phyloP scores from a whole-genome alignment of 2,329 filamentous ascomycete species.

The Dothidotthia symphoricarpi region DNA sequence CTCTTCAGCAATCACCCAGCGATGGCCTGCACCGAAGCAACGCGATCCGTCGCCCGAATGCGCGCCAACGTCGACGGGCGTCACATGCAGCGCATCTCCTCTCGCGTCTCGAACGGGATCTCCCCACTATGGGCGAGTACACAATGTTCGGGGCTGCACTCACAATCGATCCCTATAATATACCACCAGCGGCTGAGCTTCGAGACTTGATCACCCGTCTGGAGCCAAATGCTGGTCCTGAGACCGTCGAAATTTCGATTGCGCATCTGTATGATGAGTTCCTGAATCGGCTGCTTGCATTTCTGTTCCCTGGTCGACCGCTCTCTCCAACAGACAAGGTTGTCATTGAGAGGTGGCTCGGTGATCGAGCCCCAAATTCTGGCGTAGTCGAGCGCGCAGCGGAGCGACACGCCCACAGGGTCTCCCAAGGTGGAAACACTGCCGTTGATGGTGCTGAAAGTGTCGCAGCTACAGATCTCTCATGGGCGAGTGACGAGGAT shows the following conservation, averaged over 20 bases:
- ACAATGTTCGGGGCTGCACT: constrained; percentile 26
- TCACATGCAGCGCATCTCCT: constrained; percentile 16
- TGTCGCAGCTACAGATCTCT: constrained; percentile 34
- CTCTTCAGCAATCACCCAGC: constrained; percentile 30
- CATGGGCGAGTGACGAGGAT: constrained; percentile 30
- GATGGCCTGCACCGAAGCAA: constrained; percentile 62
- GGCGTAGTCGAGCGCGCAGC: constrained; percentile 18
- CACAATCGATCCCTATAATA: constrained; percentile 20
- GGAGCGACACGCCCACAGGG: constrained; percentile 20
- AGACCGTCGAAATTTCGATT: constrained; percentile 22
- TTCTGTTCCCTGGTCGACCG: constrained; percentile 19
- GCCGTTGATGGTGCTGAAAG: constrained; percentile 27
- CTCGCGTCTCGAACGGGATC: constrained; percentile 19
- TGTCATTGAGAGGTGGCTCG: constrained; percentile 20
- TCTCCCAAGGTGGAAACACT: constrained; percentile 6
- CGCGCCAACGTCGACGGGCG: constrained; percentile 27
- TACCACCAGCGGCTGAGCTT: constrained; percentile 23
- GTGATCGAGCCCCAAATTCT: constrained; percentile 15
- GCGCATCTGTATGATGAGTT: constrained; percentile 31
- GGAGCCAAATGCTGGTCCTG: constrained; percentile 19
- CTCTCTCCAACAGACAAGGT: constrained; percentile 20
- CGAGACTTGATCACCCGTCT: constrained; percentile 19
- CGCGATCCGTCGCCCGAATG: constrained; percentile 58
- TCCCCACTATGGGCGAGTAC: constrained; percentile 25
- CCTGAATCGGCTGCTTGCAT: constrained; percentile 29